A percentile compares a stretch with the other conserved stretches of the same genome.
phyloP scores from a whole-genome alignment of 2,329 filamentous ascomycete species.

The Colletotrichum chlorophyti region DNA sequence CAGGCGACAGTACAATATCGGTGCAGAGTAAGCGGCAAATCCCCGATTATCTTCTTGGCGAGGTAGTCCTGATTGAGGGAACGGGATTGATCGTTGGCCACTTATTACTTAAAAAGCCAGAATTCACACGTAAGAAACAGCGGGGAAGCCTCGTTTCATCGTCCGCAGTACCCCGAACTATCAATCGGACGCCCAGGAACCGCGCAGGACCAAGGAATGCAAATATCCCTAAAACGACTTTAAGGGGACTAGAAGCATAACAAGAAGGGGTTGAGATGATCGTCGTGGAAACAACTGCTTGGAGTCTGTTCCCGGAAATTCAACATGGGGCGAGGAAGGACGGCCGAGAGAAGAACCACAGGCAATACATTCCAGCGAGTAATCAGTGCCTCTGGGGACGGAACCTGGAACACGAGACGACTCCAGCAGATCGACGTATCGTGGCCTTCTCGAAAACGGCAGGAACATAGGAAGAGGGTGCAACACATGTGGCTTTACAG shows the following conservation, averaged over 20 bases:
- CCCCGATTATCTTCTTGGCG: slow-evolving; percentile 9
- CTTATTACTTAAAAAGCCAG: slow-evolving; percentile 13
- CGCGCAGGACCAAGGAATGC: neutral
- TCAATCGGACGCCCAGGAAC: slow-evolving; percentile 11
- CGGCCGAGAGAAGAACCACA: neutral
- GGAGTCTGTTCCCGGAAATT: too few species aligned
- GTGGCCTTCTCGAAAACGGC: slow-evolving; percentile 28
- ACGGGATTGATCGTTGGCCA: neutral
- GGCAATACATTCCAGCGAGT: too few species aligned
- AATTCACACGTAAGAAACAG: slow-evolving; percentile 22
- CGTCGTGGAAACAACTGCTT: too few species aligned
- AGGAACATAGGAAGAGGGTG: slow-evolving; percentile 6
- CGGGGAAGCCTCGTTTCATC: slow-evolving; percentile 22
- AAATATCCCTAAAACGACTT: neutral
- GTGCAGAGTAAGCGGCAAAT: neutral
- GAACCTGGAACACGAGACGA: neutral
- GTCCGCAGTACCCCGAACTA: slow-evolving; percentile 3
- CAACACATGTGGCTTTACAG: too few species aligned
- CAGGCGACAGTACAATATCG: too few species aligned
- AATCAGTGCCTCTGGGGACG: too few species aligned
- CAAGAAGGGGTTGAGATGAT: neutral
- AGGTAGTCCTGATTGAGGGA: neutral
- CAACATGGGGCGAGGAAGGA: too few species aligned
- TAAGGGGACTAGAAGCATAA: neutral
- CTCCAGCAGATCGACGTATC: slow-evolving; percentile 16